Conservation (phyloP, 768 basidiomycete species). For the Mycena chlorophos region DNA sequence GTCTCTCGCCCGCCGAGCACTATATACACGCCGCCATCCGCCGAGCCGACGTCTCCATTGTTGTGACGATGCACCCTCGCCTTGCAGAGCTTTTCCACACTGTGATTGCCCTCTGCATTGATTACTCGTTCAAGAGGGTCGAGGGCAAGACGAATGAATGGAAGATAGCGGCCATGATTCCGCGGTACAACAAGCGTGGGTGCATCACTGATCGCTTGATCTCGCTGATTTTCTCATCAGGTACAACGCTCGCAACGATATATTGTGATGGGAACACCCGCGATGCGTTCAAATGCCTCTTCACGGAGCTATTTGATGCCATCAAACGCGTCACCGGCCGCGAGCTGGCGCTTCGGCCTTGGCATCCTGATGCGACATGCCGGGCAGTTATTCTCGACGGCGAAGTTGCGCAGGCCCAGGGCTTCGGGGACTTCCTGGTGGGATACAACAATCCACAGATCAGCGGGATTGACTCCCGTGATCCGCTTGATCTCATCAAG, state of each 20-base stretch:
- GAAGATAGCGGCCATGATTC: slow-evolving; percentile 19
- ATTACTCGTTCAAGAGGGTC: slow-evolving; percentile 26
- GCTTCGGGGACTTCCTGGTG: slow-evolving; percentile 1
- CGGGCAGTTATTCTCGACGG: slow-evolving; percentile 6
- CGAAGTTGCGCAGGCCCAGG: slow-evolving; percentile 6
- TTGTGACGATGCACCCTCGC: slow-evolving; percentile 5
- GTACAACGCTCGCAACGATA: slow-evolving; percentile 17
- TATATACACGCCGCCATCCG: slow-evolving; percentile 1
- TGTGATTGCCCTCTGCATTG: slow-evolving; percentile 11
- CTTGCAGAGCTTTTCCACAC: slow-evolving; percentile 9
- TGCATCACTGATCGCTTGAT: background rate
- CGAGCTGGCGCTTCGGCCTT: slow-evolving; percentile 13
- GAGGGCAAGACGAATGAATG: slow-evolving; percentile 23
- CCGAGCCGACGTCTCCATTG: background rate
- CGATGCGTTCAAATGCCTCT: slow-evolving; percentile 20
- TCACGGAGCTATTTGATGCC: slow-evolving; percentile 15
- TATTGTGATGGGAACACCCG: slow-evolving; percentile 21
- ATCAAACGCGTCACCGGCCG: slow-evolving; percentile 13
- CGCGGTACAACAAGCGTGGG: slow-evolving; percentile 15
- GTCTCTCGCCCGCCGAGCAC: background rate
- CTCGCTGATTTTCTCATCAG: slow-evolving; percentile 6
- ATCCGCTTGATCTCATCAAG: background rate
- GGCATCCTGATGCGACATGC: slow-evolving; percentile 14
- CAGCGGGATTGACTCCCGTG: background rate
- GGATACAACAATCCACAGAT: slow-evolving; percentile 3